These are phyloP conservation scores for Apiospora aurea DNA, from an alignment of 2,329 filamentous ascomycete genomes.

Conservation along the genomic window DNA sequence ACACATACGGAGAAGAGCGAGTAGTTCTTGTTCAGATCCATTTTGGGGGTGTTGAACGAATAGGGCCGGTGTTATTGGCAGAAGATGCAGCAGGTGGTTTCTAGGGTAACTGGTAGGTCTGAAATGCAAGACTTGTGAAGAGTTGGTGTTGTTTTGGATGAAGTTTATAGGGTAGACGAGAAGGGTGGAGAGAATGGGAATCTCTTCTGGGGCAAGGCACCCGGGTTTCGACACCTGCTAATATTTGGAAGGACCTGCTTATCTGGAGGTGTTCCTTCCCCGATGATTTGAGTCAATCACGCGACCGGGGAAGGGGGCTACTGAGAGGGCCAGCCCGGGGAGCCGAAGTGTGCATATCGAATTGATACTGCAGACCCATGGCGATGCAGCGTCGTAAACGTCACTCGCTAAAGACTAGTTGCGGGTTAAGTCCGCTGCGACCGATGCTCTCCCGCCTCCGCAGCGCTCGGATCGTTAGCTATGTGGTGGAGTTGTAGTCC, in stretches of 20 bases:
- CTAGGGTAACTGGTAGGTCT: not conserved
- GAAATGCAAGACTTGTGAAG: not conserved
- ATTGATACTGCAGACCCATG: not conserved
- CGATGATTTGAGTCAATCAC: not conserved
- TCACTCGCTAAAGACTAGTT: not conserved
- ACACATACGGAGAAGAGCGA: slow-evolving; percentile 22
- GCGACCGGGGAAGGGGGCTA: not conserved
- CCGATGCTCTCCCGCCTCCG: not conserved
- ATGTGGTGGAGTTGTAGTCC: not conserved
- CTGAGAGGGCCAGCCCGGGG: not conserved
- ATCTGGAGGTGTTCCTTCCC: not conserved
- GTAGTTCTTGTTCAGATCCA: slow-evolving; percentile 24
- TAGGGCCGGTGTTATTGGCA: not conserved
- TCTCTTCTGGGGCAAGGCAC: not conserved
- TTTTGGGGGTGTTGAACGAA: not conserved
- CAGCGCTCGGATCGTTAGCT: not conserved
- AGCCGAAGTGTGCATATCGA: not conserved
- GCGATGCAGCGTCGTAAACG: not conserved
- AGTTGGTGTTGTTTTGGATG: not conserved
- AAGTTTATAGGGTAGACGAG: not conserved
- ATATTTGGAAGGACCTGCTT: too few relatives aligned
- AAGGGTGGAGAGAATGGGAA: not conserved
- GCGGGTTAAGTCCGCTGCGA: not conserved
- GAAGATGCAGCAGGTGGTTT: not conserved
- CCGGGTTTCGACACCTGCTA: not conserved